A percentile compares a stretch with the other conserved stretches of the same genome.
phyloP scores from a whole-genome alignment of 1,284 basidiomycete species.

The Rhodotorula sp. region DNA sequence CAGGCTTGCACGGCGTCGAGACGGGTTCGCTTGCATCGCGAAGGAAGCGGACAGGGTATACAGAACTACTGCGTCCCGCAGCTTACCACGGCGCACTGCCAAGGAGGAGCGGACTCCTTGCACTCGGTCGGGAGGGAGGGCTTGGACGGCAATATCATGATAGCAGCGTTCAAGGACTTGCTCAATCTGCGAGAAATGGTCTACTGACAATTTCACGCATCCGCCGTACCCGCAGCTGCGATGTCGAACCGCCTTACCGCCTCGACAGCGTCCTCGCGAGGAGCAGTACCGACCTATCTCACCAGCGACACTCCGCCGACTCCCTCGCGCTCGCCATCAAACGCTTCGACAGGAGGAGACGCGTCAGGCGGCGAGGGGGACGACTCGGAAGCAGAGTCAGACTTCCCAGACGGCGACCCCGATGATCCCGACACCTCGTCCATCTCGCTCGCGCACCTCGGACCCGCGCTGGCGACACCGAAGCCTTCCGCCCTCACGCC shows the following conservation, averaged over 20 bases:
- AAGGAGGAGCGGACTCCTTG: no score
- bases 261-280: neutral
- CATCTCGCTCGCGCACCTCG: constrained; percentile 13
- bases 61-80: no score
- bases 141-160: no score
- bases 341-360: constrained; percentile 45
- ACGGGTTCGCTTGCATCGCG: no score
- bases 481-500: constrained; percentile 20
- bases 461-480: constrained; percentile 42
- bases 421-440: constrained; percentile 15
- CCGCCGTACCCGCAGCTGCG: neutral
- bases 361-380: constrained; percentile 38
- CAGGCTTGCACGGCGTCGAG: no score
- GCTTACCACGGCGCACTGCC: no score
- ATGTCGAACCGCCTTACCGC: neutral
- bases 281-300: constrained; percentile 4
- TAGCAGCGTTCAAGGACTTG: no score
- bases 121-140: no score
- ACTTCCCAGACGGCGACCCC: constrained; percentile 25
- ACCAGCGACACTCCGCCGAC: constrained; percentile 11
- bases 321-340: constrained; percentile 45
- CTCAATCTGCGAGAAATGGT: no score
- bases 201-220: neutral
- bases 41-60: no score
- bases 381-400: constrained; percentile 33